Evolutionary conservation across 2,329 filamentous ascomycete genomes (phyloP), one percentile per base, ranked within the genome.

Genomic region (Allantophomopsis lycopodina): DNA sequence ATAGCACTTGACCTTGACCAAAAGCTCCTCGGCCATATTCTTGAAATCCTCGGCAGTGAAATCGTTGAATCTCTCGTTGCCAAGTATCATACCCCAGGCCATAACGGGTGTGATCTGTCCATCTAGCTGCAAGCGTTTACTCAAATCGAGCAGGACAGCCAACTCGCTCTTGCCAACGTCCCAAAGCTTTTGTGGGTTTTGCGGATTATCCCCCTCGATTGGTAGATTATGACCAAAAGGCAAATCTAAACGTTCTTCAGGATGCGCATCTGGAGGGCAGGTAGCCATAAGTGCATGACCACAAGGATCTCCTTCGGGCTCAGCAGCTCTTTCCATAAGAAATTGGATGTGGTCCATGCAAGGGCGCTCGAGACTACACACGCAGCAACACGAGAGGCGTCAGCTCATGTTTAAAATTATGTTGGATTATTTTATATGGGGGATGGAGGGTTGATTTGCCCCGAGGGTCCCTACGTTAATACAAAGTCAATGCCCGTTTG

Each of bases 101-200:
- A 94, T 94, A 48, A 95, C 83, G 0, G 91, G 91, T 14, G 89
- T 96, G 52, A 96, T 84, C 61, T 93, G 85, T 39, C 86, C 86
- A 44, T 91, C 84, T 2, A 91, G 74, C 50, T 91, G 79, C 18
- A 95, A 69, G 50, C 79, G 77, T 50, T 79, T 74, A 62, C 86
- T 94, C 40, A 95, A 69, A 54, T 94, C 83, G 44, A 95, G 71
- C 40, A 96, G 67, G 40, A 83, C 93, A 38, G 79, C 66, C 37
- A 98, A 69, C 52, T 91, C 85, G 31, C 72, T 73, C 55, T 81
- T 83, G 43, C 71, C 77, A 5, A 91, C 64, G 55, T 91, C 81
- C 63, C 86, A 89, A 37, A 88, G 89, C 56, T 83, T 76, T 55
- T 80, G 76, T 3, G n/a, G 18, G 7, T 38, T 51, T 8, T 43